A percentile compares a stretch with the other conserved stretches of the same genome.
Evolutionary conservation across 1,284 basidiomycete species (phyloP).

Genomic region (Boletus albobrunnescens): DNA sequence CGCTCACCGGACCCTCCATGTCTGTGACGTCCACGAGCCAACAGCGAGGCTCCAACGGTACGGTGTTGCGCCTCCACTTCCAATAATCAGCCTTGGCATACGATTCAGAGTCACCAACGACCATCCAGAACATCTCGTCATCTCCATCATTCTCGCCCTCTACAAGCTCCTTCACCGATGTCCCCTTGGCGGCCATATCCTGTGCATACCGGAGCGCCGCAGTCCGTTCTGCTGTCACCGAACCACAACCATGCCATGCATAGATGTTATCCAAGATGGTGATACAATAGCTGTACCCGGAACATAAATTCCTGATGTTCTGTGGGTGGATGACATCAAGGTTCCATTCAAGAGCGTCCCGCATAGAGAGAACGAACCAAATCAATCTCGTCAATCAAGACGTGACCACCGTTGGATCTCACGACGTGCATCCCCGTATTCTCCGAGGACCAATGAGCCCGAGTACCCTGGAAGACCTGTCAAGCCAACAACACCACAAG

Average conservation of each 20-base stretch:
- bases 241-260: conserved; percentile 75
- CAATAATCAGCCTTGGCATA: conserved; percentile 77
- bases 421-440: conserved; percentile 78
- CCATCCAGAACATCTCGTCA: conserved; percentile 81
- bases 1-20: conserved; percentile 37
- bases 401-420: conserved; percentile 45
- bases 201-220: conserved; percentile 60
- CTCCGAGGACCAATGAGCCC: conserved; percentile 69
- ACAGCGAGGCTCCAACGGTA: conserved; percentile 43
- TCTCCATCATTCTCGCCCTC: conserved; percentile 57
- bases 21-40: conserved; percentile 52
- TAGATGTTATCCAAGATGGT: conserved; percentile 66
- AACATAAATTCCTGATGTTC: conserved; percentile 68
- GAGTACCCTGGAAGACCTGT: conserved; percentile 48
- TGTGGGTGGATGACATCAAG: conserved; percentile 32
- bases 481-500: conserved; percentile 4
- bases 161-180: conserved; percentile 47
- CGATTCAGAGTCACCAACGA: conserved; percentile 60
- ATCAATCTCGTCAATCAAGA: conserved; percentile 70
- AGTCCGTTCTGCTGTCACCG: conserved; percentile 50
- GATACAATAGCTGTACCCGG: conserved; percentile 73
- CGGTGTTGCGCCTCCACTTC: conserved; percentile 54
- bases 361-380: conserved; percentile 45
- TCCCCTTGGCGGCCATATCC: conserved; percentile 39
- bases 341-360: not conserved